Evolutionary conservation across 2,329 filamentous ascomycete species (phyloP), one percentile per base, ranked within the genome.

Genomic region (Akanthomyces muscarius): DNA sequence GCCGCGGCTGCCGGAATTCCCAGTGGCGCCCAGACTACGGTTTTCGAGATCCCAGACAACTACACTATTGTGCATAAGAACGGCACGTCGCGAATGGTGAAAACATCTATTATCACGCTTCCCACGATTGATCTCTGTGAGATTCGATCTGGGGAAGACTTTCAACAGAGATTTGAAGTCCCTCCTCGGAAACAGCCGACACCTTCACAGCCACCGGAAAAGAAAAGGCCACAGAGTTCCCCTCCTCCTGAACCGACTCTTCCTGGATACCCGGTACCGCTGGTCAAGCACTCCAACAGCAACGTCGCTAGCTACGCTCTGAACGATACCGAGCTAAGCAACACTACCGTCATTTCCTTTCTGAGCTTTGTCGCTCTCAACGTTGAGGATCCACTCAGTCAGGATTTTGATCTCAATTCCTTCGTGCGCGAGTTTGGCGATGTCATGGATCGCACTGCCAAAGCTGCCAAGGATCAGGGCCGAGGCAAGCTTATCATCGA

Each of bases 401-500:
- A 7, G 62, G 62, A 21, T 62, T 68, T 36, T 59, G 67, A 68
- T 25, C 69, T 69, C 47, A 55, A 65, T 28, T 53, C 45, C 1
- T 65, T 71, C 28, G 68, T 72, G 16, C 55, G 76, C 10, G 63
- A 62, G 14, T 81, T 86, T 66, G 75, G 87, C 18, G 73, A 76
- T 23, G 59, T 61, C 4, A 13, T 62, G 3, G 50, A 55, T 21
- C 41, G 42, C 25, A 62, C 59, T 5, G 50, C 59, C 14, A 18
- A 38, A 0, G 73, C 76, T 47, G 79, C 78, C 10, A 77, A 79
- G 50, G 65, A 71, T 1, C 74, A 76, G 2, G 77, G 79, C 1
- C 86, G 86, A 69, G 83, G 76, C 1, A 85, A 83, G 69, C 76
- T 89, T 16, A 77, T 89, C 23, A 81, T 89, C 63, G 87, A 89